phyloP scores from a whole-genome alignment of 2,329 filamentous ascomycete genomes.

The Epichloe gansuensis region DNA sequence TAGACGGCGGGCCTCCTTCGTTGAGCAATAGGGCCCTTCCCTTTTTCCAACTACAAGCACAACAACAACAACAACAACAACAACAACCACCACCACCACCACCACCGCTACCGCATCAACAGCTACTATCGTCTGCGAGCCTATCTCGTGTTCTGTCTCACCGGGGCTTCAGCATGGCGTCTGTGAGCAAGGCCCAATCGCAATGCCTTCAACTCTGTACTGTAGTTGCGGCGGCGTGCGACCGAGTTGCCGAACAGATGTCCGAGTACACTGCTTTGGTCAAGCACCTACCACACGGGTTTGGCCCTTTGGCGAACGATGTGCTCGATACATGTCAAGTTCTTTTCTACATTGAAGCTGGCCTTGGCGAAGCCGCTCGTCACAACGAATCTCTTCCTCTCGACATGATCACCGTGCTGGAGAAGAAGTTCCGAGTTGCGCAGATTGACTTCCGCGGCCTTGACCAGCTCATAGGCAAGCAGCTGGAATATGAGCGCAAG shows the following conservation, averaged over 20 bases:
- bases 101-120: not conserved
- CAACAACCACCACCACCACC: not conserved
- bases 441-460: constrained; percentile 50
- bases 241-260: constrained; percentile 51
- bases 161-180: constrained; percentile 7
- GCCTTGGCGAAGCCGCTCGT: constrained; percentile 40
- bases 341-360: constrained; percentile 55
- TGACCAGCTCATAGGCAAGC: constrained; percentile 48
- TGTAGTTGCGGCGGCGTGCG: constrained; percentile 45
- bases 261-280: constrained; percentile 49
- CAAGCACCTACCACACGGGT: constrained; percentile 40
- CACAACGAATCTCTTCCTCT: constrained; percentile 40
- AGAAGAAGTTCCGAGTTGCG: constrained; percentile 48
- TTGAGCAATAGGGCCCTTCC: not conserved
- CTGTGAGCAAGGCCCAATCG: constrained; percentile 16
- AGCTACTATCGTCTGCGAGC: not conserved
- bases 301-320: constrained; percentile 47
- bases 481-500: constrained; percentile 49
- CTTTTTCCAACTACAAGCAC: not conserved
- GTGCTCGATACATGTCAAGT: constrained; percentile 55
- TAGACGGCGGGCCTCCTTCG: constrained; percentile 3
- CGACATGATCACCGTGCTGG: constrained; percentile 51
- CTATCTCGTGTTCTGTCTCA: not conserved
- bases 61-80: not conserved
- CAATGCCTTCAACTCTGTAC: constrained; percentile 34